Evolutionary conservation across 2,329 filamentous ascomycete genomes (phyloP).

Genomic region (Penicillium psychrosexuale): DNA sequence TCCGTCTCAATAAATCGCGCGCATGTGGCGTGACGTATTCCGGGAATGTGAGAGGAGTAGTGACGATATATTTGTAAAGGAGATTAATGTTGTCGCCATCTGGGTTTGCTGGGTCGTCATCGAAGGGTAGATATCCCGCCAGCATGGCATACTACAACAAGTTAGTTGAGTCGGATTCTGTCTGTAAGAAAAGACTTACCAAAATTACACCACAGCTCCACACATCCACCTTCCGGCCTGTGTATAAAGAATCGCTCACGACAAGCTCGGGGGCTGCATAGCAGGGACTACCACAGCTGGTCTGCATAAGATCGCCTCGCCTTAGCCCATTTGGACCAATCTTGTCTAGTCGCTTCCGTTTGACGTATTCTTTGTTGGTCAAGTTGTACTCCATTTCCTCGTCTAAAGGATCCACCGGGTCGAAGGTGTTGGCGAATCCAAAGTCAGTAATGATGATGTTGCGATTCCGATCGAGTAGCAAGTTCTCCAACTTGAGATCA

Average conservation of each 20-base stretch:
- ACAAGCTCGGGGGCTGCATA: slow-evolving; percentile 97
- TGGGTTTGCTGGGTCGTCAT: slow-evolving; percentile 96
- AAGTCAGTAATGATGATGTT: slow-evolving; percentile 99
- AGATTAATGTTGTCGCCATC: slow-evolving; percentile 99
- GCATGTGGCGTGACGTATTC: slow-evolving; percentile 98
- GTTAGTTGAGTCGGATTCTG: background rate
- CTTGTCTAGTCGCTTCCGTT: slow-evolving; percentile 79
- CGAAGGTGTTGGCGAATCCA: slow-evolving; percentile 97
- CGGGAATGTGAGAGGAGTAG: slow-evolving; percentile 92
- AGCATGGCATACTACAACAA: slow-evolving; percentile 86
- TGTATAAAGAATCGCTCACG: slow-evolving; percentile 95
- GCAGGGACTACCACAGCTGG: slow-evolving; percentile 95
- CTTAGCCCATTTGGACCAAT: slow-evolving; percentile 70
- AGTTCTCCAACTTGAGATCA: slow-evolving; percentile 93
- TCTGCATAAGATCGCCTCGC: slow-evolving; percentile 96
- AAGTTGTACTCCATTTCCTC: slow-evolving; percentile 89
- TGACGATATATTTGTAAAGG: slow-evolving; percentile 98
- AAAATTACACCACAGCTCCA: slow-evolving; percentile 99
- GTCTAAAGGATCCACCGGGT: slow-evolving; percentile 78
- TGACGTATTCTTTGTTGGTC: slow-evolving; percentile 82
- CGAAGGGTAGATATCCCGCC: slow-evolving; percentile 93
- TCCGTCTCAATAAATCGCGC: slow-evolving; percentile 84
- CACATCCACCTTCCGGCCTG: slow-evolving; percentile 94
- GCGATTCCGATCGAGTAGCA: slow-evolving; percentile 89
- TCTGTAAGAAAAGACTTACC: slow-evolving; percentile 54